Conservation (phyloP, 2,329 filamentous ascomycete species). For the Tolypocladium ovalisporum region DNA sequence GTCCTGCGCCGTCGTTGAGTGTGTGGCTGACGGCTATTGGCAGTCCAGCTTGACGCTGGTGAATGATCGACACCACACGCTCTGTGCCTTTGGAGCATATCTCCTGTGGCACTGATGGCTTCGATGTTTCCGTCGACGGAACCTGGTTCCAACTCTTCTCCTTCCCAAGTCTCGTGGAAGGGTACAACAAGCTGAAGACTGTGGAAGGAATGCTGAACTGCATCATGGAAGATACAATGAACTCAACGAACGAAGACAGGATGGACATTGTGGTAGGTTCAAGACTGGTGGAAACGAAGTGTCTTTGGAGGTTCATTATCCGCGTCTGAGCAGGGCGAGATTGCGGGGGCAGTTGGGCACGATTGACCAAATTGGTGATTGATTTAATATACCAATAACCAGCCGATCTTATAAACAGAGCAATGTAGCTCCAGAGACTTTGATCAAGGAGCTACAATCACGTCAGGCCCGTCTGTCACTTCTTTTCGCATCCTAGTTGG, state of each 20-base stretch:
- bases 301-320: background rate
- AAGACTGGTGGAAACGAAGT: background rate
- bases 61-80: background rate
- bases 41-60: conserved; percentile 4
- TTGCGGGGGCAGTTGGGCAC: background rate
- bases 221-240: background rate
- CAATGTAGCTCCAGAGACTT: background rate
- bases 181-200: background rate
- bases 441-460: background rate
- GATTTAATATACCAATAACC: too few relatives aligned
- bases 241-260: background rate
- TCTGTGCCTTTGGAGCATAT: background rate
- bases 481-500: background rate
- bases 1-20: background rate
- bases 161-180: background rate
- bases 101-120: background rate
- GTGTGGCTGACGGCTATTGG: conserved; percentile 9
- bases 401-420: too few relatives aligned
- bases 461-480: background rate
- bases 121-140: background rate
- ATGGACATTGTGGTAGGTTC: background rate
- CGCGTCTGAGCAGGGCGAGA: background rate
- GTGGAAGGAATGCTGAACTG: background rate
- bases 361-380: too few relatives aligned
- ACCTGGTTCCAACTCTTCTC: background rate